Conservation (phyloP, 306 rosid genomes). For the Quercus berberidifolia region DNA sequence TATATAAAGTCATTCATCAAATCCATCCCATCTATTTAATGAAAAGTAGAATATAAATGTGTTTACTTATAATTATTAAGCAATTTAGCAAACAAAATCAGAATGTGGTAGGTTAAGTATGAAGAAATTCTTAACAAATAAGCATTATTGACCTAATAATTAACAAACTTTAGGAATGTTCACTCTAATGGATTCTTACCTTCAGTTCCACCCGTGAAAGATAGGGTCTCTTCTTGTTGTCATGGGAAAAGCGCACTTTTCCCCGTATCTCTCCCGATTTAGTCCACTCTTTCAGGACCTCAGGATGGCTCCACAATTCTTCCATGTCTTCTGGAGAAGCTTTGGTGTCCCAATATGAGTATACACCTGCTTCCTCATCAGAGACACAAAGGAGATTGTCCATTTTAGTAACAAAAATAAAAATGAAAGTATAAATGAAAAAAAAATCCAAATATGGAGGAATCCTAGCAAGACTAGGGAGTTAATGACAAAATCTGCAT, state of each 20-base stretch:
- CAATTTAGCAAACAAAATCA: background rate
- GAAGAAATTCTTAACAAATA: background rate
- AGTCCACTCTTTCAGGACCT: constrained; percentile 60
- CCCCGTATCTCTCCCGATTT: constrained; percentile 61
- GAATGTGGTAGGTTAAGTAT: constrained; percentile 2
- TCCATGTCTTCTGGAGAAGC: constrained; percentile 74
- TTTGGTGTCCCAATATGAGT: constrained; percentile 61
- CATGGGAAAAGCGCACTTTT: constrained; percentile 57
- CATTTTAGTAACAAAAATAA: background rate
- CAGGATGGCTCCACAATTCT: constrained; percentile 82
- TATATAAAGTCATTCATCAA: no score
- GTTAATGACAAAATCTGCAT: background rate
- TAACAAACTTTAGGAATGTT: background rate
- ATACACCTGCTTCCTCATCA: constrained; percentile 23
- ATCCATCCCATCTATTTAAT: background rate
- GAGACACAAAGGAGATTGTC: constrained; percentile 2
- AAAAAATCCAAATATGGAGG: background rate
- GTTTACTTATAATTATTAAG: background rate
- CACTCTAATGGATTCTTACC: constrained; percentile 37
- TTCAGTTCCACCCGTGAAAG: constrained; percentile 76
- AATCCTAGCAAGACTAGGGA: background rate
- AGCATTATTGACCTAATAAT: background rate
- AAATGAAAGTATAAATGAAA: background rate
- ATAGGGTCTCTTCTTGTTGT: constrained; percentile 58
- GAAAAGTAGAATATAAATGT: background rate